Conservation (phyloP, 208 protist species). For the Acanthamoeba triangularis region DNA sequence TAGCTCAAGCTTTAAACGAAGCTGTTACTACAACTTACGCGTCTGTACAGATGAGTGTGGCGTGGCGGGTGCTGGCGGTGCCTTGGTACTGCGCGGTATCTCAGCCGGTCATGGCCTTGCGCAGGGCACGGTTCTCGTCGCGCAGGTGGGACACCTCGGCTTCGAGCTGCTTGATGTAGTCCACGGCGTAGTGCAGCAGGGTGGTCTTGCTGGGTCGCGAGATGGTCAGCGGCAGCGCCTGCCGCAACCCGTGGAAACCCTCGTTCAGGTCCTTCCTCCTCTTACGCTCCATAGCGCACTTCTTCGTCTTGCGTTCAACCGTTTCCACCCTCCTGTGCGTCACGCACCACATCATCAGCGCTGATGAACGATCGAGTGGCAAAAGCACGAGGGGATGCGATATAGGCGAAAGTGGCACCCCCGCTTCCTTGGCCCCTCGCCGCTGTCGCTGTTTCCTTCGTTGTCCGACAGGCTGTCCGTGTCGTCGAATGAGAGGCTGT, state of each 20-base stretch:
- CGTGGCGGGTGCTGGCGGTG: not conserved
- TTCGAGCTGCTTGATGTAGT: slow-evolving; percentile 72
- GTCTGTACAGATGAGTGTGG: not conserved
- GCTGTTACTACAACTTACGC: not conserved
- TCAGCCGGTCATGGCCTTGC: slow-evolving; percentile 55
- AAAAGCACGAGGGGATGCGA: not conserved
- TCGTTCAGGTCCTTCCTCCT: slow-evolving; percentile 72
- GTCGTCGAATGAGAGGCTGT: slow-evolving; percentile 27
- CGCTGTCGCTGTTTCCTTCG: not conserved
- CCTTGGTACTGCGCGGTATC: too few relatives aligned
- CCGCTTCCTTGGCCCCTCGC: not conserved
- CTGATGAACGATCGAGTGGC: too few relatives aligned
- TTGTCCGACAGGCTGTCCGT: not conserved
- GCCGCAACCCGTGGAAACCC: slow-evolving; percentile 24
- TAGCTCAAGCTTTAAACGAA: not conserved
- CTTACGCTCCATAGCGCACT: slow-evolving; percentile 69
- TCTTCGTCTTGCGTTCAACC: slow-evolving; percentile 61
- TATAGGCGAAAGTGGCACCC: not conserved
- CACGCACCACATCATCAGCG: not conserved
- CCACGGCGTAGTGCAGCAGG: slow-evolving; percentile 61
- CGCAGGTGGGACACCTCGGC: slow-evolving; percentile 53
- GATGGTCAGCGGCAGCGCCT: slow-evolving; percentile 68
- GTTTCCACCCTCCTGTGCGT: not conserved
- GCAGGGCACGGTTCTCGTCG: slow-evolving; percentile 35
- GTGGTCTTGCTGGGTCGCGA: slow-evolving; percentile 69